Base-by-base conservation (phyloP, 2,329 filamentous ascomycete species). In the Sclerotinia borealis region DNA sequence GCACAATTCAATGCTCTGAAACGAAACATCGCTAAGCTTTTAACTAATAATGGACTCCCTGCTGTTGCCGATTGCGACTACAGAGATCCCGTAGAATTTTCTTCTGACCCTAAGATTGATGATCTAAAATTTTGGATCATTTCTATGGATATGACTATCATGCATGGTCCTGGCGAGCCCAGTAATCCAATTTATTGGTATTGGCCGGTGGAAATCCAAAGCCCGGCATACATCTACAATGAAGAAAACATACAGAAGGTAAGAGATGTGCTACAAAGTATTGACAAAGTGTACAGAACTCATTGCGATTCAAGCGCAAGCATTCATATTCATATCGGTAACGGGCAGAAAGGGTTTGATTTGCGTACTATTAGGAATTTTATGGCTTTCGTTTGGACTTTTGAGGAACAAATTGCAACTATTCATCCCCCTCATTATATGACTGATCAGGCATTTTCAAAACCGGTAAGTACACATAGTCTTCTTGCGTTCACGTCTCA, bases 271-370 rank as follows among this genome's bases (percentile, higher is more conserved):
- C 59, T 61, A 25, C 29, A 31, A 31, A 5, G 8, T n/a, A 19
- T 62, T 13, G 6, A 41, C 5, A 19, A 47, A 31, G 6, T 7
- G 19, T 62, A 56, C 31, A 37, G 31, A n/a, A 56, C 25, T 15
- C 15, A 15, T 2, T 61, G 59, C 8, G 49, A 48, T 62, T 13
- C 15, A 7, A 45, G 19, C 17, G n/a, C 39, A 10, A 41, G 43
- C 4, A 55, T 56, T 19, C 59, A 56, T 6, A 39, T 62, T 10
- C 39, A 62, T 15, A 47, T 62, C n/a, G 59, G 59, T 13, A 62
- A 62, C 11, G 19, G 17, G 5, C 27, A 37, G 4, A 36, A 37
- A 2, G 37, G 49, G 13, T 62, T 62, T 19, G 29, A 43, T 39
- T 7, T 52, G 7, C 29, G 34, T 17, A 62, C 39, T 6, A 8